Percentiles rank a stretch among this genome's conserved stretches.
phyloP scores from a whole-genome alignment of 129 eudicot species.

The Artemisia annua region DNA sequence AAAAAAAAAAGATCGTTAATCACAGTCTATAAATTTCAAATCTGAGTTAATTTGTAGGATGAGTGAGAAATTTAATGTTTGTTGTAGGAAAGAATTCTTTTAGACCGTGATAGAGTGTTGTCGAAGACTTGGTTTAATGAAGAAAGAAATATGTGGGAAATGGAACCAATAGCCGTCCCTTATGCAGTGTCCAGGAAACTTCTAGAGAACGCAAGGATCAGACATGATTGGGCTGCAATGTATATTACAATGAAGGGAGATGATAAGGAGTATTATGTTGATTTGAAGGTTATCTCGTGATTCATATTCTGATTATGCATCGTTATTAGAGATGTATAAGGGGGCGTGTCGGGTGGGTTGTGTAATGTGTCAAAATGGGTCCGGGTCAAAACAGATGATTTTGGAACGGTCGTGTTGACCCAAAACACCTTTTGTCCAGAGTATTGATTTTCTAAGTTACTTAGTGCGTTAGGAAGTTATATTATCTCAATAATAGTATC shows the following conservation, averaged over 20 bases:
- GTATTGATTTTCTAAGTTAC: too few relatives aligned
- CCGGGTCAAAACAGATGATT: too few relatives aligned
- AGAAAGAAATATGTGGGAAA: constrained; percentile 73
- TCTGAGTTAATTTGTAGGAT: not conserved
- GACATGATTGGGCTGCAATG: constrained; percentile 94
- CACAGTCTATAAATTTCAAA: not conserved
- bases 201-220: constrained; percentile 69
- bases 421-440: too few relatives aligned
- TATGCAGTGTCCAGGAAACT: constrained; percentile 80
- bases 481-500: too few relatives aligned
- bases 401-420: too few relatives aligned
- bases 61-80: not conserved
- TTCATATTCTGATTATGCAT: not conserved
- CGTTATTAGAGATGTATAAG: not conserved
- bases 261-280: constrained; percentile 73
- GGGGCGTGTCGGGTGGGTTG: too few relatives aligned
- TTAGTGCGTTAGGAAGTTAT: too few relatives aligned
- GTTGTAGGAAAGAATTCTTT: constrained; percentile 69
- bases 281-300: constrained; percentile 48
- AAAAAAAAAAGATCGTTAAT: too few relatives aligned
- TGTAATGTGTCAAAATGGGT: too few relatives aligned
- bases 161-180: constrained; percentile 81
- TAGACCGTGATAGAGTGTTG: constrained; percentile 79
- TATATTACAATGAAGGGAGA: constrained; percentile 70
- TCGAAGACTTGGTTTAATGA: constrained; percentile 82